A percentile compares a stretch with the other conserved stretches of the same genome.
Conservation (phyloP, 73 alveolate genomes). For the Paramecium octaurelia region DNA sequence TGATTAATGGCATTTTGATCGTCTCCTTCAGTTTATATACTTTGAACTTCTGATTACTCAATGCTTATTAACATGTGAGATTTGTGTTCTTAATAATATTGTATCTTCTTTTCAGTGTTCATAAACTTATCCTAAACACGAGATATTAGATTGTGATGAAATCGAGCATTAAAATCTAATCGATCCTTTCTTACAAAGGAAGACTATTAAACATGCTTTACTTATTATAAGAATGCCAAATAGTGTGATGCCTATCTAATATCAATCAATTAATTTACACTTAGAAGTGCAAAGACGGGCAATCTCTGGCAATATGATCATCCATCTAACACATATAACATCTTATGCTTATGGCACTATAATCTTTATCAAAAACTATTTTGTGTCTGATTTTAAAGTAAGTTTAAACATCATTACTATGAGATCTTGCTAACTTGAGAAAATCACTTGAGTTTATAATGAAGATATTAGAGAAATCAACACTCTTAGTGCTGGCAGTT, state of each 20-base stretch:
- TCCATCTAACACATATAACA: conserved; percentile 41
- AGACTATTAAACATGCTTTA: background rate
- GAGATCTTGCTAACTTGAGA: background rate
- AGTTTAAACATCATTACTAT: background rate
- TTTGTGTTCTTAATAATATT: background rate
- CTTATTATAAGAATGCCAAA: background rate
- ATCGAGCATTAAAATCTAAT: background rate
- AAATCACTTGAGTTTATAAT: background rate
- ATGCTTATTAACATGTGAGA: background rate
- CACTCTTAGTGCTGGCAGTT: conserved; percentile 66
- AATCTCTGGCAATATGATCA: conserved; percentile 42
- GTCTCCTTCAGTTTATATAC: background rate
- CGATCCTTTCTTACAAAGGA: background rate
- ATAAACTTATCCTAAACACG: background rate
- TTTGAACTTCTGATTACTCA: background rate
- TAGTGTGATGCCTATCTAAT: conserved; percentile 9
- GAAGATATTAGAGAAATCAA: conserved; percentile 66
- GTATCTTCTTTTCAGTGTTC: background rate
- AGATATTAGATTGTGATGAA: background rate
- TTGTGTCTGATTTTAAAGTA: conserved; percentile 1
- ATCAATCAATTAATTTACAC: conserved; percentile 3
- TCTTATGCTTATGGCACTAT: conserved; percentile 3
- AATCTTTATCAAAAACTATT: conserved; percentile 11
- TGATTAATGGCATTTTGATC: background rate
- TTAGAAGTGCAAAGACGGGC: conserved; percentile 36